Evolutionary conservation across 192 early-diverging fungal species (phyloP), one percentile per base, ranked within the genome.

Genomic region (Podila minutissima): DNA sequence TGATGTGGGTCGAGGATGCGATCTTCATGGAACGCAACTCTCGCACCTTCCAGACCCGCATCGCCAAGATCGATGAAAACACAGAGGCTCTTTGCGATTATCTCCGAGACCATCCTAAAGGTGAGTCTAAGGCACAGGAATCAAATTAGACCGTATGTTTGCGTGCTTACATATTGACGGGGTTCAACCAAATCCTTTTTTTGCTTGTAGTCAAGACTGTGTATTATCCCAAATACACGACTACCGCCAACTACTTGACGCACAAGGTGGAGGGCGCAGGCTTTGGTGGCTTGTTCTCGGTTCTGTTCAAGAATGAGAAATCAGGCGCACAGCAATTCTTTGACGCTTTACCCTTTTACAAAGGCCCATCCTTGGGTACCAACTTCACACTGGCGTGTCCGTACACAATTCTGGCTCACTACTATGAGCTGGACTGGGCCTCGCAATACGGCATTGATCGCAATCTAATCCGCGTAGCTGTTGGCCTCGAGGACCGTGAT

Each of bases 321-420:
- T 72, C 71, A 1, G 89, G 88, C 0, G 83, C 93, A 0, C 70
- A 78, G 61, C 64, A 71, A 22, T 97, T 99, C 83, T 99, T 92
- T 86, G 95, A 99, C 82, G 70, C 82, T 8, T 70, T 99, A 50
- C 82, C 83, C 4, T 90, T 94, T 74, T 93, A 93, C 72, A 99
- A 99, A 74, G 97, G 97, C 2, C 97, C 97, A 20, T 97, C 95
- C 5, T 85, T 99, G 26, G 97, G 97, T 1, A 99, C 97, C 32
- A 99, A 96, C 86, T 99, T 99, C 67, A 99, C 97, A 20, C 86
- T 99, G 59, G 94, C 91, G 4, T 94, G 93, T 67, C 97, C 97
- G 3, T 99, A 99, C 74, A 95, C 97, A 0, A 94, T 99, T 24
- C 73, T 99, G n/a, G 97, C 96, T 11, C 97, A 99, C 77, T 99